Evolutionary conservation across 1,284 basidiomycete genomes (phyloP), one percentile per base, ranked within the genome.

Genomic region (Microbotryomycetes sp.): DNA sequence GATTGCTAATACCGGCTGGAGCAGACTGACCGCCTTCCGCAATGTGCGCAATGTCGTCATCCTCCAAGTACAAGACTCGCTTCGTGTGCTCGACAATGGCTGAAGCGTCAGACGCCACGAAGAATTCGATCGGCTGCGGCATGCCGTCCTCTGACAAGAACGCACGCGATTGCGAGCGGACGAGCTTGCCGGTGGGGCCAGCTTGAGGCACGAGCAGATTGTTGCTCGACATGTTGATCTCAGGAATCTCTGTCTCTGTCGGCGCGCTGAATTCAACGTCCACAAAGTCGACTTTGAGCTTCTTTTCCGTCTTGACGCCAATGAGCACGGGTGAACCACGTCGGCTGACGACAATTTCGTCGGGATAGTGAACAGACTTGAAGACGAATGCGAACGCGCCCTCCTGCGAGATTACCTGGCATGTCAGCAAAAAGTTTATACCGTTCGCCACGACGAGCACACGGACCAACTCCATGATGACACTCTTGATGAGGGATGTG

Each of bases 371-470:
- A 45, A 79, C 78, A 18, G 93, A 97, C 81, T 97, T 98, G 89
- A 98, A 97, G 71, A 97, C 93, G 76, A 99, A 97, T n/a, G 96
- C 96, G 73, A 98, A 99, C 9, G 96, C 97, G 56, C 96, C 96
- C 79, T 99, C 92, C 78, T 79, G 66, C 23, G 5, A 29, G 52
- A 7, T 16, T 27, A 28, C 13, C 18, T 18, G 16, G 5, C 29
- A 27, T 21, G 16, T 13, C n/a, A 6, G 24, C 41, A 28, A 23
- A 4, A 23, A 11, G 7, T 2, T 18, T 7, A 45, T 50, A 29
- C 30, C 4, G 21, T 7, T 21, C 45, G 28, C 13, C 16, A 21
- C 5, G 16, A 47, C 24, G n/a, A 18, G 3, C 26, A 46, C 6
- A 75, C 78, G 60, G 50, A 78, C 78, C 52, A 99, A 85, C 78